Base-by-base conservation (phyloP, 805 yeast species). In the Kurtzmaniella cleridarum region DNA sequence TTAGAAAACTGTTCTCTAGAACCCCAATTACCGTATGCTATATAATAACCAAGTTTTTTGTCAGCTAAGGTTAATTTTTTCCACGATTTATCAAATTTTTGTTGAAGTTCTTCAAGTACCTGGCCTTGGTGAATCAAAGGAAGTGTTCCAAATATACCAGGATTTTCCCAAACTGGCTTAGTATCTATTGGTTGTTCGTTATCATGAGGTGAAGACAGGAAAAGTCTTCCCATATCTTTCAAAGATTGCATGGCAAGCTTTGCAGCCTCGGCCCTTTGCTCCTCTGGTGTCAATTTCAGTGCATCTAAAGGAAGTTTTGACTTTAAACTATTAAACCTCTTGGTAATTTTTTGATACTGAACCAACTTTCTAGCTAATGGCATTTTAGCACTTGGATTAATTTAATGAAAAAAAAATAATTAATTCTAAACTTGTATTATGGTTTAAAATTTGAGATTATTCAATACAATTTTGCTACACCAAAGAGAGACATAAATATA, bases 1-100 rank as follows among this genome's bases (percentile, higher is more conserved):
- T 66, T 67, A 36, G 61, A 59, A 40, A 81, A 72, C 15, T 75
- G 74, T 35, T 75, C 79, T 44, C 95, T 67, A 1, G 78, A 81
- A 0, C 89, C 93, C 71, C 84, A 76, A 35, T 81, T 67, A 2
- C 90, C 90, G 57, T 79, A 84, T 0, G 81, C 71, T 24, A 81
- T 69, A 60, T 71, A 80, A 54, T 78, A 81, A 8, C 77, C 71
- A 45, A 81, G 63, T 44, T 73, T 64, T 51, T 82, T 81, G 38
- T 72, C 72, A 36, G 73, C 69, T 10, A 43, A 43, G 3, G 76
- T 65, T 33, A 81, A 46, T 30, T 64, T 57, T 2, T 56, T 55
- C 95, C 95, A 84, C 39, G 73, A 67, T 38, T 67, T 67, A 45
- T 73, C 78, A 51, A 60, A 64, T 41, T 68, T 75, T 52, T 46